Base-by-base conservation (phyloP, 2,329 filamentous ascomycete genomes). In the Tolypocladium amazonense region DNA sequence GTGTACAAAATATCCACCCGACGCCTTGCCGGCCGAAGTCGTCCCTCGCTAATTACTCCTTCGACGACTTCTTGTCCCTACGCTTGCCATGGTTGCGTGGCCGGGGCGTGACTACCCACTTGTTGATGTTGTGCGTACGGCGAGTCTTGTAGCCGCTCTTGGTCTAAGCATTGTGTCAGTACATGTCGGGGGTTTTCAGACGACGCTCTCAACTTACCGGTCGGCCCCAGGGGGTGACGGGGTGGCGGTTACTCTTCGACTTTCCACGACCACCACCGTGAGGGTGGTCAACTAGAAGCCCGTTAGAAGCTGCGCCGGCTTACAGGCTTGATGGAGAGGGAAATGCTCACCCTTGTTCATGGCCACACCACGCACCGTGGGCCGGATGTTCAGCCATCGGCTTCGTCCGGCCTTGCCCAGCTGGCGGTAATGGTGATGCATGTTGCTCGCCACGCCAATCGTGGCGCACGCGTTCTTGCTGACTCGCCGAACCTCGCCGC, bases 191-290 rank as follows among this genome's bases (percentile, higher is more conserved):
- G 35, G 15, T 18, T 4, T 45, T 1, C 7, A 23, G 14, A 41
- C 12, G 15, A 20, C 14, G 25, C 12, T 14, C 35, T 18, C 15
- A 65, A 85, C 90, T 78, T 88, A 95, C 92, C 71, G 91, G 93
- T 72, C 86, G 88, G 73, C 95, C 94, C 94, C 95, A 99, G 61
- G 94, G 94, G 77, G 91, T 96, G 68, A 94, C 91, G 39, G 95
- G 94, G 72, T 96, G 83, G 62, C 92, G 86, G 72, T 97, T 96
- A 85, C 94, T 92, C 90, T 99, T 99, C 60, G 92, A 97, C 79
- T 99, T 99, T 79, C 94, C 94, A 82, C 95, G 86, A 76, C 94
- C 94, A 89, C 94, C 94, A 84, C 94, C 94, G 75, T 99, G 94
- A 70, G 94, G 94, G 82, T 99, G 94, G 71, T 99, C 94, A 68